Evolutionary conservation across 352 stramenopile genomes (phyloP), one percentile per base, ranked within the genome.

Genomic region (Lagenidium giganteum): DNA sequence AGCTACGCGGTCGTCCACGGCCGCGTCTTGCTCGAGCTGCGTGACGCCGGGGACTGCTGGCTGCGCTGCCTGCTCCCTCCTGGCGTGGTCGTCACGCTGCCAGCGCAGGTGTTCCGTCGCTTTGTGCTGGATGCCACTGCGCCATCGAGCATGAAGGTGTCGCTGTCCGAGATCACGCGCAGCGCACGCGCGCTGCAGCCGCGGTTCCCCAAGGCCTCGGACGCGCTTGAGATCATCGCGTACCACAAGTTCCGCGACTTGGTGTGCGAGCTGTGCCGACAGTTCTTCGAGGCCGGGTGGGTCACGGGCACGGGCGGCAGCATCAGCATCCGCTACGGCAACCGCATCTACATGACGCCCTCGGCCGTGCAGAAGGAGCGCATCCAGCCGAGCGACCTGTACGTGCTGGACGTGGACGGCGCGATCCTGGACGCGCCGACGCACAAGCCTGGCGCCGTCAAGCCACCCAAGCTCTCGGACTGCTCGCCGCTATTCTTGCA

Each of bases 281-380:
- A 70, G 25, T 82, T 78, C 46, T 86, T 79, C 42, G 53, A 54
- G 4, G 64, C 60, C 0, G 88, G 90, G 25, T 97, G 91, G 93
- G 90, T 95, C 33, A 96, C 87, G 8, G 93, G 93, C 26, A 98
- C 89, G 9, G 91, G 91, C 16, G 93, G 93, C 11, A 91, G 87
- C 24, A 90, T 97, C 47, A 91, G 65, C 45, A 94, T 98, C 25
- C 80, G 89, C 24, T 64, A 85, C n/a, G 83, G 83, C 8, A 93
- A 88, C 50, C 70, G 87, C 24, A 80, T 97, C 25, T 97, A 93
- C 73, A 93, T 97, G 57, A 95, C 91, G 22, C 93, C 93, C 3
- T 95, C 80, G 8, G 91, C 89, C 17, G 87, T 97, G 24, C 87
- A 96, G 47, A 97, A 97, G 59, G 93, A 98, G 65, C 86, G 92